Conservation (phyloP, 495 filamentous ascomycete genomes). For the Recurvomyces mirabilis region DNA sequence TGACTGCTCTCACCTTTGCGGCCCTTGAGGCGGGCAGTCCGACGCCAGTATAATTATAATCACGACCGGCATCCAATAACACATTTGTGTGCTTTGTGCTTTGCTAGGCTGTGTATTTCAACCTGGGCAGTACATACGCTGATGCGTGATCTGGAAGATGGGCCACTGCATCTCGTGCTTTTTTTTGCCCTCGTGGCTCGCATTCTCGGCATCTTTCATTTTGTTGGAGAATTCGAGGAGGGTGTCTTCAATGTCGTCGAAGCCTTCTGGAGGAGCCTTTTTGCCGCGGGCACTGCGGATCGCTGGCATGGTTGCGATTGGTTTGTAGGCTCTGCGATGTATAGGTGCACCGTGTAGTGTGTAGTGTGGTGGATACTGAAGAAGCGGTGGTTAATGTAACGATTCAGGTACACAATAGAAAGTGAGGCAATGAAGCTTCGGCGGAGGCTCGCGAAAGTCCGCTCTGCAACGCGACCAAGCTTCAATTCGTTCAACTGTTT, state of each 20-base stretch:
- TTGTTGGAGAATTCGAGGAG: conserved; percentile 92
- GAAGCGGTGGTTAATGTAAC: conserved; percentile 1
- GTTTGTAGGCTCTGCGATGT: not conserved
- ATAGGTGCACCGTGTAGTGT: not conserved
- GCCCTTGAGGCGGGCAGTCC: no score
- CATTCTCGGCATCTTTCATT: conserved; percentile 96
- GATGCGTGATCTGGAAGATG: conserved; percentile 94
- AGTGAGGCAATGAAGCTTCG: no score
- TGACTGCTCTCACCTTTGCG: conserved; percentile 20
- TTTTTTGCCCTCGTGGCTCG: conserved; percentile 61
- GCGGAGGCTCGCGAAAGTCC: no score
- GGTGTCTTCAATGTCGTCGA: conserved; percentile 93
- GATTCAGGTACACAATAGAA: no score
- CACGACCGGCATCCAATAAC: no score
- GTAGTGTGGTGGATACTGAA: not conserved
- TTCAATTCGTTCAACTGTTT: no score
- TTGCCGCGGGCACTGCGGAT: conserved; percentile 60
- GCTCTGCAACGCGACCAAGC: no score
- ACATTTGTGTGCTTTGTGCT: no score
- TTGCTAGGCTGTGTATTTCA: conserved; percentile 4
- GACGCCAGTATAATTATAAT: no score
- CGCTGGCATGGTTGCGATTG: conserved; percentile 62
- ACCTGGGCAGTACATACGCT: conserved; percentile 46
- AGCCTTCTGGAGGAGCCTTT: conserved; percentile 89
- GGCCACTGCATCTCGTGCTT: conserved; percentile 89